Percentiles rank a stretch among this genome's conserved stretches.
These are phyloP conservation scores for Podaxis sp. DNA, from an alignment of 768 basidiomycete species.

Conservation along the genomic window DNA sequence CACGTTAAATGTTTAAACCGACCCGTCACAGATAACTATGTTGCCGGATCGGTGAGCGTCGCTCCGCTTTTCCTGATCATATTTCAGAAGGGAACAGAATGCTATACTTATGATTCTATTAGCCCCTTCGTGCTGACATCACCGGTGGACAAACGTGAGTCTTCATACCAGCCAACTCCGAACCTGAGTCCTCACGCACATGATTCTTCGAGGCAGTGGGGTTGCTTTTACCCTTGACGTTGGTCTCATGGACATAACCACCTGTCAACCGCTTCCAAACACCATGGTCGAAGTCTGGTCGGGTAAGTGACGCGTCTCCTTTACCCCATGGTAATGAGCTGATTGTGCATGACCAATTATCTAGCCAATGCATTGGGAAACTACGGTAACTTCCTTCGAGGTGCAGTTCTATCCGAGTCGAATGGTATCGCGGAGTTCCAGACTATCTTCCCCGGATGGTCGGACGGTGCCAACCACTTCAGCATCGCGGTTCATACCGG, in stretches of 20 bases:
- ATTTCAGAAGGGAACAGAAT: not conserved
- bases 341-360: not conserved
- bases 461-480: slow-evolving; percentile 36
- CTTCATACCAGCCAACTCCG: not conserved
- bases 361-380: slow-evolving; percentile 35
- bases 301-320: slow-evolving; percentile 17
- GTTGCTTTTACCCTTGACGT: slow-evolving; percentile 37
- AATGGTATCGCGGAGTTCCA: slow-evolving; percentile 40
- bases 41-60: not conserved
- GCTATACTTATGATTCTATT: not conserved
- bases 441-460: slow-evolving; percentile 37
- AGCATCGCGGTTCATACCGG: slow-evolving; percentile 33
- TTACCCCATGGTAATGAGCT: not conserved
- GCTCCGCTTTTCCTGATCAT: not conserved
- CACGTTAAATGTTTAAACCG: not conserved
- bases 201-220: slow-evolving; percentile 25
- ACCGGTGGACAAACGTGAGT: slow-evolving; percentile 29
- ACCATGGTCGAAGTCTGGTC: slow-evolving; percentile 40
- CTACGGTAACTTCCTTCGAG: slow-evolving; percentile 36
- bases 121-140: slow-evolving; percentile 28
- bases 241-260: slow-evolving; percentile 37
- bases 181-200: not conserved
- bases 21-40: slow-evolving; percentile 4
- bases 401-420: slow-evolving; percentile 30
- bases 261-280: slow-evolving; percentile 37